Conservation (phyloP, 352 stramenopile genomes). For the Pythium vanterpoolii region DNA sequence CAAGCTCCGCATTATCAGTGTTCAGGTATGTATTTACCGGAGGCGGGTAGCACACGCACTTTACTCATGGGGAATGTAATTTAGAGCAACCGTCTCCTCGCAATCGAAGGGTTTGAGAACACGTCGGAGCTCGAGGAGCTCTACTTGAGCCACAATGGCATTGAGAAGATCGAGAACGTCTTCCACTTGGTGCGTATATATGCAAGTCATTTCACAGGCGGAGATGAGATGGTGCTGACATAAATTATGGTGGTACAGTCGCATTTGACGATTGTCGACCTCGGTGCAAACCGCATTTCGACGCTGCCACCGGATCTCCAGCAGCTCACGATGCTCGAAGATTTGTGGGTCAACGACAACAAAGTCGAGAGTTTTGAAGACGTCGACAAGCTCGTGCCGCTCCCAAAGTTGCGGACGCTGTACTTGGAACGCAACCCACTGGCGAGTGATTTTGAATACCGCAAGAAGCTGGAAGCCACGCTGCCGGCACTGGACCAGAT, state of each 20-base stretch:
- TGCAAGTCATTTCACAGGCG: not conserved
- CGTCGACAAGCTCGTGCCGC: constrained; percentile 61
- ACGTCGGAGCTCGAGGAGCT: constrained; percentile 93
- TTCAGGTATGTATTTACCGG: constrained; percentile 63
- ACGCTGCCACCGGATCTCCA: constrained; percentile 46
- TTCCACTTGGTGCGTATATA: constrained; percentile 55
- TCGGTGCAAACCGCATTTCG: constrained; percentile 83
- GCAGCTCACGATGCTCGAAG: constrained; percentile 41
- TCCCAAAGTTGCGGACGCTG: constrained; percentile 87
- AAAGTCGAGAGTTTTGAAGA: constrained; percentile 59
- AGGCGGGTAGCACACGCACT: not conserved
- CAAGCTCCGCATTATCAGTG: constrained; percentile 87
- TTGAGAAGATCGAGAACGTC: constrained; percentile 83
- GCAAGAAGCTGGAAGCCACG: constrained; percentile 88
- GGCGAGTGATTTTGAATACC: constrained; percentile 93
- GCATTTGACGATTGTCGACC: constrained; percentile 58
- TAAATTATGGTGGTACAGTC: constrained; percentile 27
- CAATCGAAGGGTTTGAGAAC: constrained; percentile 87
- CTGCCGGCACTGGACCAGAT: constrained; percentile 94
- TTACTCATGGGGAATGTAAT: too few relatives aligned
- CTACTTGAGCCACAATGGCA: constrained; percentile 97
- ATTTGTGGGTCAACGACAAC: constrained; percentile 84
- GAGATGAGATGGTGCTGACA: not conserved
- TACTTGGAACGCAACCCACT: constrained; percentile 97
- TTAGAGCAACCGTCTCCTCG: constrained; percentile 96